Evolutionary conservation across 192 early-diverging fungal genomes (phyloP).

Genomic region (Linnemannia exigua): DNA sequence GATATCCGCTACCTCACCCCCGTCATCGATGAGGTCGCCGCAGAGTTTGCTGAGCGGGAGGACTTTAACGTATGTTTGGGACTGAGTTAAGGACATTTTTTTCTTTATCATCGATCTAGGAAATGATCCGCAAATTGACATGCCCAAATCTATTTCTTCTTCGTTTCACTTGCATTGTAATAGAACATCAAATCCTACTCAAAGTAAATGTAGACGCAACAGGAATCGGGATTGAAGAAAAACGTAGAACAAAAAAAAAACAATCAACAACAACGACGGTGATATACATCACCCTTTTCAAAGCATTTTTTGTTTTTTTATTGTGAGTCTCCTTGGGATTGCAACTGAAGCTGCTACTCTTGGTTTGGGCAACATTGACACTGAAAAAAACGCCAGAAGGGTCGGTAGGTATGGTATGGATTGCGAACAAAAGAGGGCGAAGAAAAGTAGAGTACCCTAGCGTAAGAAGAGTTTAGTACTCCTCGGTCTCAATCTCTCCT

Average conservation of each 20-base stretch:
- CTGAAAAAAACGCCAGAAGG: background rate
- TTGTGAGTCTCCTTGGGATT: background rate
- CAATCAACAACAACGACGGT: background rate
- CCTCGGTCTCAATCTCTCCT: background rate
- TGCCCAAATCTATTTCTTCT: background rate
- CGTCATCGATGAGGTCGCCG: constrained; percentile 82
- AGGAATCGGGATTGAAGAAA: background rate
- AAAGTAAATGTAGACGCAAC: constrained; percentile 19
- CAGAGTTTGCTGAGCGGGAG: constrained; percentile 83
- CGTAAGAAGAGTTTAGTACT: background rate
- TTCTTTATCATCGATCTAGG: background rate
- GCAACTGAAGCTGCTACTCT: background rate
- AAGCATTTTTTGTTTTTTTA: background rate
- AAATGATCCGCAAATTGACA: background rate
- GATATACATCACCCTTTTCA: background rate
- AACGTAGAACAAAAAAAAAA: background rate
- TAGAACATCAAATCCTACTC: constrained; percentile 46
- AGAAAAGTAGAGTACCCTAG: too few species aligned
- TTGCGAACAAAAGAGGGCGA: background rate
- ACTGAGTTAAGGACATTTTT: constrained; percentile 28
- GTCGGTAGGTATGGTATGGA: background rate
- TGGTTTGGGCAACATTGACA: background rate
- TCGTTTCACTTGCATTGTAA: background rate
- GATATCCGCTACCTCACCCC: constrained; percentile 90
- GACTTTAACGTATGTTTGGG: constrained; percentile 70